Percentiles rank a stretch among this genome's conserved stretches.
phyloP scores from a whole-genome alignment of 1,284 basidiomycete genomes.

The Golubevia sp. region DNA sequence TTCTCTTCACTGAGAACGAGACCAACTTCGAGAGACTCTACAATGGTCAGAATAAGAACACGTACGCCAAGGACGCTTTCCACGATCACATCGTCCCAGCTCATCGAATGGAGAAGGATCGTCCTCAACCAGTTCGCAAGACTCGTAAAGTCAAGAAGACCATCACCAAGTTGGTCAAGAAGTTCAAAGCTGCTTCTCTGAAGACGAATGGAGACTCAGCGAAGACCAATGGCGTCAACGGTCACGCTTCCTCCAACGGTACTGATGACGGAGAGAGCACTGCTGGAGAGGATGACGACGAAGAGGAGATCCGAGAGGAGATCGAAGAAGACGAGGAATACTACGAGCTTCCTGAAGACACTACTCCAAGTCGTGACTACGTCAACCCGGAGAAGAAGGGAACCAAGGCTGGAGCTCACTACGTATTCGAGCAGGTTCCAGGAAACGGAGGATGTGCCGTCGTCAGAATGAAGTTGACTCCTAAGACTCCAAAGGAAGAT shows the following conservation, averaged over 20 bases:
- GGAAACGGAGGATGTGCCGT: conserved; percentile 91
- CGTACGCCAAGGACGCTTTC: conserved; percentile 96
- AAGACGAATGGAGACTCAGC: conserved; percentile 10
- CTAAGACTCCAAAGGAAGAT: conserved; percentile 75
- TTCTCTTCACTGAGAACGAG: conserved; percentile 94
- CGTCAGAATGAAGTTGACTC: conserved; percentile 89
- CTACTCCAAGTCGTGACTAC: conserved; percentile 37
- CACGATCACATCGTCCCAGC: conserved; percentile 90
- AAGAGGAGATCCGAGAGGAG: conserved; percentile 50
- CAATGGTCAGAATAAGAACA: conserved; percentile 74
- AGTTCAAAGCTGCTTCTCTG: conserved; percentile 3
- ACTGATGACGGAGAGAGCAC: conserved; percentile 20
- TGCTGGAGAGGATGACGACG: conserved; percentile 27
- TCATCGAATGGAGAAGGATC: conserved; percentile 67
- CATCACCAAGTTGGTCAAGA: conserved; percentile 13
- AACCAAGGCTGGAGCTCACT: conserved; percentile 92
- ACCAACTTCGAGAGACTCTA: conserved; percentile 93
- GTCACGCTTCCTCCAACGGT: conserved; percentile 51
- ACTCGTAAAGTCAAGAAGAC: conserved; percentile 38
- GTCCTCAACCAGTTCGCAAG: conserved; percentile 35
- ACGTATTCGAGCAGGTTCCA: conserved; percentile 83
- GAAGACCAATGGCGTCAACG: conserved; percentile 28
- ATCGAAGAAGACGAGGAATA: conserved; percentile 53
- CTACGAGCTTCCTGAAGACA: conserved; percentile 33
- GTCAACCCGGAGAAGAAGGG: conserved; percentile 86